Evolutionary conservation across 805 yeast genomes (phyloP).

Genomic region (Kuraishia cidri): DNA sequence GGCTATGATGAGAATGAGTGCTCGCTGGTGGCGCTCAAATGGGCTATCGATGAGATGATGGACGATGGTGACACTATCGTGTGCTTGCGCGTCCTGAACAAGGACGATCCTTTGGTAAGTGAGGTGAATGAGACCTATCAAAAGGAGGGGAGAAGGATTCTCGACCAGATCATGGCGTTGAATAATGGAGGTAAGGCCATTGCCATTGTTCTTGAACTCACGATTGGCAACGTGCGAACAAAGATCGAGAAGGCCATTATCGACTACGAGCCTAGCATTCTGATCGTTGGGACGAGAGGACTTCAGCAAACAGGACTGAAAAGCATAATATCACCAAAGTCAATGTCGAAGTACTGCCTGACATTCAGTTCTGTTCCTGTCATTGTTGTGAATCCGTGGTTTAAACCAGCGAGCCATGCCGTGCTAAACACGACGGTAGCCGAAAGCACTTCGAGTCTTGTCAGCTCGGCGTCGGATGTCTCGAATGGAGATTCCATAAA

Average conservation of each 20-base stretch:
- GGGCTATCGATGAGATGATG: constrained; percentile 33
- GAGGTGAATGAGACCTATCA: constrained; percentile 15
- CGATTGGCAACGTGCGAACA: constrained; percentile 32
- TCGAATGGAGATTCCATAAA: too few relatives aligned
- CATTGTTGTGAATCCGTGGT: constrained; percentile 30
- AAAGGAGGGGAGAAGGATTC: constrained; percentile 21
- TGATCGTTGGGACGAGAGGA: constrained; percentile 36
- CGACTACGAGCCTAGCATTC: constrained; percentile 33
- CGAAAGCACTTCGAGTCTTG: background rate
- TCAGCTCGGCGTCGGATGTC: too few relatives aligned
- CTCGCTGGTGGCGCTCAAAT: constrained; percentile 31
- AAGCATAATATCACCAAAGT: constrained; percentile 27
- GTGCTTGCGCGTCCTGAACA: constrained; percentile 31
- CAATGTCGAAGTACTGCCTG: constrained; percentile 38
- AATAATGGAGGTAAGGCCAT: constrained; percentile 26
- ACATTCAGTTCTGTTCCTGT: constrained; percentile 37
- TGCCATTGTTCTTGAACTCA: constrained; percentile 31
- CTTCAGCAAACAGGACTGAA: constrained; percentile 26
- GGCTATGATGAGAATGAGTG: constrained; percentile 32
- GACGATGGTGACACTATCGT: constrained; percentile 37
- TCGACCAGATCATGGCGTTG: constrained; percentile 19
- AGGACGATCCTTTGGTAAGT: constrained; percentile 9
- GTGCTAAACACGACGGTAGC: background rate
- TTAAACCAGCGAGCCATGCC: constrained; percentile 9
- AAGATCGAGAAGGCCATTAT: constrained; percentile 28